Evolutionary conservation across 139 green algal genomes (phyloP).

Genomic region (Astrephomene gubernaculifera): DNA sequence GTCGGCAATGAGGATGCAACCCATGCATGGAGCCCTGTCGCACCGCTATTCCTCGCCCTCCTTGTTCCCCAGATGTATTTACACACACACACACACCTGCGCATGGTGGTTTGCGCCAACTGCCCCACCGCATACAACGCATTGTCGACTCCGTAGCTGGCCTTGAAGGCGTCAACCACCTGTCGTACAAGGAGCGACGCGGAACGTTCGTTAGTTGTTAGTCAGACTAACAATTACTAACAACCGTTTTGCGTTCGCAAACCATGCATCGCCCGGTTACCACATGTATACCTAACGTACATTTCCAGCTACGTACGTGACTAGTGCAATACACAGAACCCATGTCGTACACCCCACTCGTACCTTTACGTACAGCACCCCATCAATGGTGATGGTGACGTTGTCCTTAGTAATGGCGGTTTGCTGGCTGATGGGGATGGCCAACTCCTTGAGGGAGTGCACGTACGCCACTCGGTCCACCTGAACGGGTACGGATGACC

Average conservation of each 20-base stretch:
- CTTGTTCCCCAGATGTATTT: not conserved
- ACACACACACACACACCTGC: slow-evolving; percentile 36
- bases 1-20: too few species aligned
- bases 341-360: too few species aligned
- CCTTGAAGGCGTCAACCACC: slow-evolving; percentile 89
- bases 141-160: slow-evolving; percentile 96
- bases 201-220: too few species aligned
- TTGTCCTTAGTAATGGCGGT: slow-evolving; percentile 98
- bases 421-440: slow-evolving; percentile 92
- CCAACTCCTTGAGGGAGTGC: slow-evolving; percentile 91
- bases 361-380: slow-evolving; percentile 96
- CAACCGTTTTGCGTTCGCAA: too few species aligned
- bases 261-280: too few species aligned
- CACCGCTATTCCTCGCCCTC: not conserved
- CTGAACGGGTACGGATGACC: slow-evolving; percentile 43
- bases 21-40: too few species aligned
- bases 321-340: too few species aligned
- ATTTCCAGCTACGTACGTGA: not conserved
- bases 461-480: slow-evolving; percentile 90
- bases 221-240: too few species aligned
- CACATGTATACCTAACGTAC: too few species aligned
- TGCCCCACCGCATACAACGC: slow-evolving; percentile 93
- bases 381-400: slow-evolving; percentile 96
- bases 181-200: too few species aligned
- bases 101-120: slow-evolving; percentile 97